Conservation (phyloP, 352 stramenopile genomes). For the Phytophthora litchii region DNA sequence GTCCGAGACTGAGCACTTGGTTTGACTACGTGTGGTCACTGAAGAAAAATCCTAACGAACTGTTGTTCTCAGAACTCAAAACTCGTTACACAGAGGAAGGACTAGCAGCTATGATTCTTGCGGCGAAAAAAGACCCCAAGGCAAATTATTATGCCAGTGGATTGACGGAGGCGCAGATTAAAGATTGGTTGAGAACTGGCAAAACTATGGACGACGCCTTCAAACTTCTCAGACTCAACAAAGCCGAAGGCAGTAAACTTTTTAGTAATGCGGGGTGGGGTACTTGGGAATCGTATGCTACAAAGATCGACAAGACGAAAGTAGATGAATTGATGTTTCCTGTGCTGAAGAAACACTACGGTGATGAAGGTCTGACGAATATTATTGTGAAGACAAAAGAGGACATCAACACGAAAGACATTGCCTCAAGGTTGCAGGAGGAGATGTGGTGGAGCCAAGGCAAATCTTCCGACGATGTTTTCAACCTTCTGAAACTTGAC, state of each 20-base stretch:
- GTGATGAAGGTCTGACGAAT: not conserved
- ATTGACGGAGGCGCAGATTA: not conserved
- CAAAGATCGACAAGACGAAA: not conserved
- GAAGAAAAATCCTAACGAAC: not conserved
- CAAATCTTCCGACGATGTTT: conserved; percentile 1
- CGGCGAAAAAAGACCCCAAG: not conserved
- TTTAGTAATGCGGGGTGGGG: not conserved
- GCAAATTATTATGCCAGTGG: too few species aligned
- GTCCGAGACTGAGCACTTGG: not conserved
- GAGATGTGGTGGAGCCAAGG: not conserved
- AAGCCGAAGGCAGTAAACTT: not conserved
- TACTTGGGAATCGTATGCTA: not conserved
- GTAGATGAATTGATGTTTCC: not conserved
- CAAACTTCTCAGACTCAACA: not conserved
- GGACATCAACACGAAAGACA: not conserved
- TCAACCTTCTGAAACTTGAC: not conserved
- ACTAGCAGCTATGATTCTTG: not conserved
- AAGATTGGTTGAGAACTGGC: not conserved
- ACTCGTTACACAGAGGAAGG: not conserved
- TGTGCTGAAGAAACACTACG: not conserved
- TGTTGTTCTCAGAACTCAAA: not conserved
- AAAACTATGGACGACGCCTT: not conserved
- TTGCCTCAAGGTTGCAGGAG: not conserved
- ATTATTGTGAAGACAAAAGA: not conserved
- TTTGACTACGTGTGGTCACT: not conserved